Percentiles rank a stretch among this genome's conserved stretches.
Conservation (phyloP, 2,329 filamentous ascomycete genomes). For the Amauroascus verrucosus region DNA sequence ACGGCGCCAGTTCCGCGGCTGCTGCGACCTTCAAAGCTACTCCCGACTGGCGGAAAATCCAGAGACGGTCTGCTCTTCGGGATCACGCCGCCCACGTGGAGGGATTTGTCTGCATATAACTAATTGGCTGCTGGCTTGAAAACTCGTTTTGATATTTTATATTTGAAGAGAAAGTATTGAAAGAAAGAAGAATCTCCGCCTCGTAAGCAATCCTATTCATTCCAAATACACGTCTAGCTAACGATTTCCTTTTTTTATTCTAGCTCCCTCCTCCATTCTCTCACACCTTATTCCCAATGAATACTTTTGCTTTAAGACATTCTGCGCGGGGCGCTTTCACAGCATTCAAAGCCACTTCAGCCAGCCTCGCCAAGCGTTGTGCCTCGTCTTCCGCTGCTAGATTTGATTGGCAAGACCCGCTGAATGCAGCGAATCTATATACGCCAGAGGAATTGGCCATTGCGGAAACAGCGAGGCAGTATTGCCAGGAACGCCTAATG, state of each 20-base stretch:
- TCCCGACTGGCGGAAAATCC: neutral
- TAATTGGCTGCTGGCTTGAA: too few species aligned
- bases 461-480: conserved; percentile 78
- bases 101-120: too few species aligned
- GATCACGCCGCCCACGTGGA: neutral
- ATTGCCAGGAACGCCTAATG: conserved; percentile 81
- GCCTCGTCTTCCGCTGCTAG: conserved; percentile 19
- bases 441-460: conserved; percentile 89
- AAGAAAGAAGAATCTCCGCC: neutral
- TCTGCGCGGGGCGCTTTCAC: conserved; percentile 6
- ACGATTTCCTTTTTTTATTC: neutral
- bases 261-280: neutral
- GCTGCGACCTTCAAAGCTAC: neutral
- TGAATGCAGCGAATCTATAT: conserved; percentile 61
- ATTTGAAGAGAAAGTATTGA: too few species aligned
- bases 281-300: conserved; percentile 10
- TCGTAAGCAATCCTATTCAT: neutral
- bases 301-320: conserved; percentile 8
- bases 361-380: conserved; percentile 4
- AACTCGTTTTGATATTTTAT: too few species aligned
- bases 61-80: neutral
- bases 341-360: conserved; percentile 2
- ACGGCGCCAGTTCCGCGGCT: conserved; percentile 3
- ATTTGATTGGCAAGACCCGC: conserved; percentile 90
- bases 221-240: neutral